These are phyloP conservation scores for Barbarea vulgaris DNA, from an alignment of 345 rosid species.

Conservation along the genomic window DNA sequence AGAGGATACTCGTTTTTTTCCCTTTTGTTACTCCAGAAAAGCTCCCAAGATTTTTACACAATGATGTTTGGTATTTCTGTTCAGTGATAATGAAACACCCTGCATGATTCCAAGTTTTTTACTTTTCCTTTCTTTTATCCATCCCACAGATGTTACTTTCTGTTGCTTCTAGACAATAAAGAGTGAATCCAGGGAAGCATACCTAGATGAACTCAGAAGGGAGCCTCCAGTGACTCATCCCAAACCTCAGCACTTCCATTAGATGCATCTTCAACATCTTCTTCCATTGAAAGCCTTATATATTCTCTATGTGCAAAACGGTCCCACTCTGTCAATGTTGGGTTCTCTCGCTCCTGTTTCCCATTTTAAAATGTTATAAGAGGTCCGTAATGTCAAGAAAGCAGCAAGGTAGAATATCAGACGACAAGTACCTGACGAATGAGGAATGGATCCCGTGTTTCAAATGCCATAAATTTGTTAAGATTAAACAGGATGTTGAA, in stretches of 20 bases:
- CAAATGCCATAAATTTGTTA: constrained; percentile 95
- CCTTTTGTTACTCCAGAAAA: background rate
- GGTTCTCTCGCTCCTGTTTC: constrained; percentile 91
- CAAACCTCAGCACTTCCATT: constrained; percentile 98
- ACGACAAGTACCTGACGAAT: constrained; percentile 75
- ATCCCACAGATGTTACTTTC: background rate
- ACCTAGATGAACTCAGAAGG: constrained; percentile 66
- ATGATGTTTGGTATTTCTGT: constrained; percentile 14
- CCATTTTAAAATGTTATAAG: background rate
- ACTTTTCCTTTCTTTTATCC: background rate
- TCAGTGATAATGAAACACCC: constrained; percentile 14
- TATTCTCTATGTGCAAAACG: constrained; percentile 98
- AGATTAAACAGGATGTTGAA: constrained; percentile 97
- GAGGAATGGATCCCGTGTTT: constrained; percentile 94
- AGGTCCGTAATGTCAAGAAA: background rate
- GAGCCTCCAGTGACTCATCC: constrained; percentile 99
- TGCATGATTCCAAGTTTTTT: constrained; percentile 23
- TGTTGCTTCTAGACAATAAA: constrained; percentile 2
- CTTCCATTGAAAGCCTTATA: constrained; percentile 97
- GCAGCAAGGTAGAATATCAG: background rate
- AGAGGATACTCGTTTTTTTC: background rate
- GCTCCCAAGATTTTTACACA: constrained; percentile 17
- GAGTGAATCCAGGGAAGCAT: constrained; percentile 18
- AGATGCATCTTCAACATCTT: constrained; percentile 96
- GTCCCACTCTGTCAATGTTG: constrained; percentile 97